These are phyloP conservation scores for Galerina marginata DNA, from an alignment of 768 basidiomycete genomes.

Conservation along the genomic window DNA sequence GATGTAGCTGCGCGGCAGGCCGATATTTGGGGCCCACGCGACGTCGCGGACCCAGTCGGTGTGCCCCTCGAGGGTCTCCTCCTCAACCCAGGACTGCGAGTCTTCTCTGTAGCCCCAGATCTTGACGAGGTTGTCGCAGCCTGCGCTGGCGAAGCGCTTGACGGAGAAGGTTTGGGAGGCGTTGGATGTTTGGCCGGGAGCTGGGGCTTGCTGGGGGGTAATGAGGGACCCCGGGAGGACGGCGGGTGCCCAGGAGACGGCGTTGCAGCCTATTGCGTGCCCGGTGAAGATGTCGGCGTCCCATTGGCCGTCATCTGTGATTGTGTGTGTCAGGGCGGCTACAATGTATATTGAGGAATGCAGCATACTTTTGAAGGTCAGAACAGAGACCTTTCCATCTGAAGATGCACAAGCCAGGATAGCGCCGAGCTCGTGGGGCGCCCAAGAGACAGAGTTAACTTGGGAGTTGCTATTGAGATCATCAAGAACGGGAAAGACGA, in stretches of 20 bases:
- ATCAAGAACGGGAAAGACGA: not conserved
- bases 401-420: slow-evolving; percentile 97
- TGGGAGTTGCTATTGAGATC: slow-evolving; percentile 31
- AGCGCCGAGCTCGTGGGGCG: slow-evolving; percentile 97
- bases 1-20: slow-evolving; percentile 91
- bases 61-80: slow-evolving; percentile 90
- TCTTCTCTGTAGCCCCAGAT: slow-evolving; percentile 94
- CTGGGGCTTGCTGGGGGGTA: slow-evolving; percentile 59
- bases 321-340: not conserved
- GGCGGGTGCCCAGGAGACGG: slow-evolving; percentile 97
- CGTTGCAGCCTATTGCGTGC: slow-evolving; percentile 95
- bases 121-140: slow-evolving; percentile 94
- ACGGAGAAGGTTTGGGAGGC: slow-evolving; percentile 56
- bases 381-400: slow-evolving; percentile 95
- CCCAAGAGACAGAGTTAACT: slow-evolving; percentile 98
- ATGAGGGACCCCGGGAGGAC: slow-evolving; percentile 86
- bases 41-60: slow-evolving; percentile 98
- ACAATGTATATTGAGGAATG: not conserved
- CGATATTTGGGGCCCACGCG: slow-evolving; percentile 98
- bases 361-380: slow-evolving; percentile 93
- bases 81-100: slow-evolving; percentile 87
- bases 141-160: slow-evolving; percentile 94
- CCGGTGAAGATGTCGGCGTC: slow-evolving; percentile 94
- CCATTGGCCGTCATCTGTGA: slow-evolving; percentile 93
- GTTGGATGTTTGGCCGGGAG: slow-evolving; percentile 50